Base-by-base conservation (phyloP, 768 basidiomycete genomes). In the Paxillus ammoniavirescens region DNA sequence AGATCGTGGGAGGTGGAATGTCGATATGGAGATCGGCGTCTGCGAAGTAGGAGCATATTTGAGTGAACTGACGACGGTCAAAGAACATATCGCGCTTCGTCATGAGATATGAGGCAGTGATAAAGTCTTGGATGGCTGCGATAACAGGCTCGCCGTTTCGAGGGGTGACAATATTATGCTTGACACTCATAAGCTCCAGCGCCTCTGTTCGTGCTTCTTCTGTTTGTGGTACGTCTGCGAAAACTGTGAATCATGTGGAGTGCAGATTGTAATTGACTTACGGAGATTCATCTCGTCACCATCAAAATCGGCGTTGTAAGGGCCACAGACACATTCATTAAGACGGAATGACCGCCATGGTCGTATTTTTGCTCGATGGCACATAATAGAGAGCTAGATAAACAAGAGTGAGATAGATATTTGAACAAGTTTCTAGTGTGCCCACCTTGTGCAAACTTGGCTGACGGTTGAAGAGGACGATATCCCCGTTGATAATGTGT, bases 221-320 rank as follows among this genome's bases (percentile, higher is more conserved):
- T 0, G 97, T 99, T 71, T 99, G 97, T 0, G 97, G 97, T 2
- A 99, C 93, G 71, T 99, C 95, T 98, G 13, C 17, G 18, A 43
- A 50, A 4, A 18, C 2, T 26, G 49, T 57, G 41, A 61, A 45
- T 13, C 5, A 18, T 5, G 17, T 52, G 30, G 47, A 56, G 36
- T 26, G 45, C 58, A 4, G 37, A 48, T 26, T 28, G 36, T 13
- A 55, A 31, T 35, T 43, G 47, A 67, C 91, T 63, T 64, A 95
- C 96, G 97, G 63, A 99, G 76, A 73, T 99, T 99, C 97, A 99
- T 99, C 70, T 99, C 97, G 68, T 99, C 97, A 56, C 97, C 97
- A 68, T 99, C 97, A 60, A 99, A 99, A 77, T 99, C 97, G 46
- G 97, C 97, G 66, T 98, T 98, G 73, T 98, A 98, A 8, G 97